Evolutionary conservation across 345 rosid species (phyloP), one percentile per base, ranked within the genome.

Genomic region (Conringia planisiliqua): DNA sequence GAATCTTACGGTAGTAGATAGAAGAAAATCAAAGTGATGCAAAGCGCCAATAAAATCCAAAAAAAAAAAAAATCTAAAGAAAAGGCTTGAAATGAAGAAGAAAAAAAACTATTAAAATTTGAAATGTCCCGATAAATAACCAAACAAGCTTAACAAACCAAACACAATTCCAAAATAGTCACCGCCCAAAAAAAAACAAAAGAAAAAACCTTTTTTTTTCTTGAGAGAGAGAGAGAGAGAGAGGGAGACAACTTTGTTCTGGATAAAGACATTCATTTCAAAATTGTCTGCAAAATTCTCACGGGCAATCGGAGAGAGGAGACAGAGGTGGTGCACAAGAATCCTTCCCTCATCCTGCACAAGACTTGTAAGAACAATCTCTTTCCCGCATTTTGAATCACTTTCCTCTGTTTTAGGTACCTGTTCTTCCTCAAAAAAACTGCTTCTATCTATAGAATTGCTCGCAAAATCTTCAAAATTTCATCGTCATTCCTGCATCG

Each of bases 231-330:
- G 65, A 51, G 46, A 65, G 56, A 64, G 40, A 62, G 77, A 57
- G 73, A 56, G 71, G 69, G 63, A 82, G 80, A 76, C 64, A 73
- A 48, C 29, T 70, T 70, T 63, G 75, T 39, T 70, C 20, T 36
- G 67, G 67, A 70, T 77, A 70, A 63, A 77, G 46, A 66, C 73
- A 72, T 72, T 66, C 69, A 78, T 71, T 72, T 72, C 77, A 47
- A 57, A 46, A 22, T 33, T 66, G 77, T 78, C 81, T 71, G 77
- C 42, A 72, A 59, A 72, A 72, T 78, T 61, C 73, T 78, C 77
- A 72, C 73, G 81, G 72, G 73, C 46, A 10, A 60, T 71, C 48
- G 63, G 82, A 73, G 77, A 79, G 79, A 76, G 79, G 78, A 70
- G 72, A 63, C 54, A 78, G 76, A 78, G 77, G 72, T 71, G 56